Base-by-base conservation (phyloP, 2,329 filamentous ascomycete genomes). In the Scedosporium apiospermum region DNA sequence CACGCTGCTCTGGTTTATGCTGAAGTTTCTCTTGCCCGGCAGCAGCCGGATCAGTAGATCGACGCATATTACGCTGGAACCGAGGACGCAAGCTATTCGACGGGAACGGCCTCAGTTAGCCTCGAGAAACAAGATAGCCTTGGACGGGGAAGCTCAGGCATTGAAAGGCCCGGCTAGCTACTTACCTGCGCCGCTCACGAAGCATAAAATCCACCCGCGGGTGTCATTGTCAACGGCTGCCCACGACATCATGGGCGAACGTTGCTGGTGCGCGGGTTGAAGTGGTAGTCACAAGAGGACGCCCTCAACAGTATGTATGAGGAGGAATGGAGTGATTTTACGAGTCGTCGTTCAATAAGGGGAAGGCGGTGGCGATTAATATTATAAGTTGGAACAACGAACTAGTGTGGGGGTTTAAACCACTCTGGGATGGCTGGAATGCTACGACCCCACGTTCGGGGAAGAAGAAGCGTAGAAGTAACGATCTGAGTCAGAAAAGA, bases 191-290 rank as follows among this genome's bases (percentile, higher is more conserved):
- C 92, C 86, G 71, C 92, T 96, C 74, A 93, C 91, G 67, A 92
- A 80, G 70, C 82, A 87, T 89, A 98, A 91, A 68, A 98, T 88
- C 93, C 93, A 98, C 70, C 95, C 93, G 66, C 92, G 86, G 66
- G 88, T 88, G 78, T 98, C 93, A 78, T 93, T 95, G 72, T 86
- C 41, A 12, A 34, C 21, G 3, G 30, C 6, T 16, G 3, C 10
- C 38, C 21, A 23, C 61, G 27, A 53, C 61, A 62, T 62, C 51
- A 18, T 46, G 60, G 18, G 27, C 18, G 38, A 27, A 38, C 10
- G 34, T 27, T 21, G 44, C 18, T 53, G 41, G 7, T 18, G 16
- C 42, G 26, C 34, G 26, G 23, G 12, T 55, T 55, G 21, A 10
- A 55, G 6, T 55, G 12, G 51, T 23, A 3, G 6, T 55, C 51